Conservation (phyloP, 2,329 filamentous ascomycete species). For the Neonectria punicea region DNA sequence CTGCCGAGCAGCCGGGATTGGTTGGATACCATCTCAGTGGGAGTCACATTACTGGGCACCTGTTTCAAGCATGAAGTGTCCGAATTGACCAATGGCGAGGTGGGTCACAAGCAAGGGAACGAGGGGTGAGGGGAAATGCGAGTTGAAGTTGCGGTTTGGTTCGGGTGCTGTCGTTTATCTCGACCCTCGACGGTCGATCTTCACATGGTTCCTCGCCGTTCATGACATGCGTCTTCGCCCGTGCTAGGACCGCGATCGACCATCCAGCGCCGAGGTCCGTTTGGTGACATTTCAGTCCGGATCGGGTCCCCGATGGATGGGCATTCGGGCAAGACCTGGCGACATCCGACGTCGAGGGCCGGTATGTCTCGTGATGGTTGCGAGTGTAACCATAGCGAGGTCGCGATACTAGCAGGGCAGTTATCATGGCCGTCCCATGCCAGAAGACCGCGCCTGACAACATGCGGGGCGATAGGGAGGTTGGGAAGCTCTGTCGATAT, state of each 20-base stretch:
- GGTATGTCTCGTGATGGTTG: neutral
- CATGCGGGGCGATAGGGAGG: neutral
- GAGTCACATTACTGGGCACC: neutral
- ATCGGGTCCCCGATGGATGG: neutral
- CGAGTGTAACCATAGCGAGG: slow-evolving; percentile 6
- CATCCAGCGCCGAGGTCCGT: neutral
- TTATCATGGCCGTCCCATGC: neutral
- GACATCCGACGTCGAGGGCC: neutral
- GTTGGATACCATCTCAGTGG: neutral
- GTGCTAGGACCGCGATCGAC: neutral
- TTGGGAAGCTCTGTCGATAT: neutral
- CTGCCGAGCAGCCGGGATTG: neutral
- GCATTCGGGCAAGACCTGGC: neutral
- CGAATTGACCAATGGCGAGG: neutral
- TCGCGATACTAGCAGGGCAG: neutral
- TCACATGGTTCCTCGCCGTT: neutral
- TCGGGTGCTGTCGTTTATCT: neutral
- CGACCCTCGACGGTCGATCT: neutral
- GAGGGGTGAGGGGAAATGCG: neutral
- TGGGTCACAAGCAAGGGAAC: no score
- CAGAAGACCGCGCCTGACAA: neutral
- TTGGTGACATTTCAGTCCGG: neutral
- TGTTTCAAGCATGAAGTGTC: no score
- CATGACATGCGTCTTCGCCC: neutral
- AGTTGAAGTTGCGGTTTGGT: neutral